phyloP scores from a whole-genome alignment of 2,329 filamentous ascomycete species.

The Penicillium occitanis region DNA sequence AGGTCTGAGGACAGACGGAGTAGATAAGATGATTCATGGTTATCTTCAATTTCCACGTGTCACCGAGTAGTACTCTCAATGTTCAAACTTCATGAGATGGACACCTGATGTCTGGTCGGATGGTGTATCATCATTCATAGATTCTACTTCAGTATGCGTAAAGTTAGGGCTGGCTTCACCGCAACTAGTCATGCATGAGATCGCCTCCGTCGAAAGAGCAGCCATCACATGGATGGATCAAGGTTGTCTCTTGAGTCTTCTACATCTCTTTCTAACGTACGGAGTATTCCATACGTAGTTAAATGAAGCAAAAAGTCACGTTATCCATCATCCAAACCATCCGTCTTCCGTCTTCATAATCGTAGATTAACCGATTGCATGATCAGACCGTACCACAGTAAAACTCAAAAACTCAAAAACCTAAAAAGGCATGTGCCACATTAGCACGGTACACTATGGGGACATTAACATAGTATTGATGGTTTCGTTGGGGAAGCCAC shows the following conservation, averaged over 20 bases:
- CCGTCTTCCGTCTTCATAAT: no score
- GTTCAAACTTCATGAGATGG: background rate
- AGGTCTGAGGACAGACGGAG: background rate
- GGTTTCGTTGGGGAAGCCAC: constrained; percentile 18
- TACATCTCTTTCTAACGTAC: background rate
- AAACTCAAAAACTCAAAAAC: background rate
- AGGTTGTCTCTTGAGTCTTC: background rate
- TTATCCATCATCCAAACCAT: background rate
- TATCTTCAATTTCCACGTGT: background rate
- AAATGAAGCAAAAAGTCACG: background rate
- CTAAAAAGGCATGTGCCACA: background rate
- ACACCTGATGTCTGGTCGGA: background rate
- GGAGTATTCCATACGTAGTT: no score
- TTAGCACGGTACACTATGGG: background rate
- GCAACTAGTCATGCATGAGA: background rate
- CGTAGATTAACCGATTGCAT: background rate
- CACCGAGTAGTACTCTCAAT: background rate
- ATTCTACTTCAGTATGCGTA: background rate
- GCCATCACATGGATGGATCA: background rate
- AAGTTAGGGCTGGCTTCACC: background rate
- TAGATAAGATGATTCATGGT: background rate
- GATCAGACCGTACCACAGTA: background rate
- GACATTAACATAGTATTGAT: background rate
- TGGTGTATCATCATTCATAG: background rate
- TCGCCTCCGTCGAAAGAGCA: background rate